Conservation (phyloP, 768 basidiomycete species). For the Sarcodon sp. region DNA sequence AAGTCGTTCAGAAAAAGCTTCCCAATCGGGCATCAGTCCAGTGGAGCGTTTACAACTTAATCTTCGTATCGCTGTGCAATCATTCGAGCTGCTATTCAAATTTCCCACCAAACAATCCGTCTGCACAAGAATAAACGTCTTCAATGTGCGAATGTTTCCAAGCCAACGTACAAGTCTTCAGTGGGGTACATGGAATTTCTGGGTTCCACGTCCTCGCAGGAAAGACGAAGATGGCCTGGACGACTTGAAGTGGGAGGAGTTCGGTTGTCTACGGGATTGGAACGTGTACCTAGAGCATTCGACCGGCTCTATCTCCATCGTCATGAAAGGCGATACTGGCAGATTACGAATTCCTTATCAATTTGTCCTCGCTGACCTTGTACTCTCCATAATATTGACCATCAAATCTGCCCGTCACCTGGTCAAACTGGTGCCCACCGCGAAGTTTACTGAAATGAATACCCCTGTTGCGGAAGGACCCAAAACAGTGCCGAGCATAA, state of each 20-base stretch:
- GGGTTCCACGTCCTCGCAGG: background rate
- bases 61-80: background rate
- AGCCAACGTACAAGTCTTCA: background rate
- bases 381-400: constrained; percentile 55
- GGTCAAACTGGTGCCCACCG: constrained; percentile 34
- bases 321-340: constrained; percentile 46
- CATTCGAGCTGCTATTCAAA: background rate
- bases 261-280: constrained; percentile 47
- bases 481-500: constrained; percentile 55
- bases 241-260: constrained; percentile 63
- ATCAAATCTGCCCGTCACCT: constrained; percentile 70
- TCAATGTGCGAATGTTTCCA: background rate
- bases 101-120: background rate
- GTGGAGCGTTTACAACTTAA: no score
- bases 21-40: background rate
- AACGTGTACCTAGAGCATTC: constrained; percentile 21
- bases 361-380: constrained; percentile 63
- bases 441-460: constrained; percentile 40
- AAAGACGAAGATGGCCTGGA: constrained; percentile 13
- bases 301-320: constrained; percentile 24
- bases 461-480: constrained; percentile 59
- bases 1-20: background rate
- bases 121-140: background rate
- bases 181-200: background rate
- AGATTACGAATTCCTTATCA: constrained; percentile 72